Percentiles rank a stretch among this genome's conserved stretches.
These are phyloP conservation scores for Cercophora newfieldiana DNA, from an alignment of 495 filamentous ascomycete genomes.

Conservation along the genomic window DNA sequence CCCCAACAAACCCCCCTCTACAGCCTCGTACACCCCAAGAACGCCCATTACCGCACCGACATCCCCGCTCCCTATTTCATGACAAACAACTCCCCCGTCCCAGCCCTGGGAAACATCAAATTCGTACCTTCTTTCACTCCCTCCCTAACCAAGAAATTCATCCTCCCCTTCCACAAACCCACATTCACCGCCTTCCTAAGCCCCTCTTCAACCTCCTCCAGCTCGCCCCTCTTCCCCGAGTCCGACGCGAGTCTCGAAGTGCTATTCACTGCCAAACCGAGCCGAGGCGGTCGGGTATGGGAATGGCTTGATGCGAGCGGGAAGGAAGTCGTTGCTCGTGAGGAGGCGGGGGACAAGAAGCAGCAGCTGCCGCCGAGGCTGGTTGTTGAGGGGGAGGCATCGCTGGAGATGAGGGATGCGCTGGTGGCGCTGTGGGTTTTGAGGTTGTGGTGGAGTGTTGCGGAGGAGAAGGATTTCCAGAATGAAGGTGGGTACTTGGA, in stretches of 20 bases:
- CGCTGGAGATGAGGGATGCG: neutral
- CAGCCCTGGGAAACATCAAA: neutral
- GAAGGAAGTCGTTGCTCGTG: neutral
- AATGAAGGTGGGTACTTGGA: neutral
- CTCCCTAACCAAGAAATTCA: neutral
- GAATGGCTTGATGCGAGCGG: neutral
- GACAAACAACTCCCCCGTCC: neutral
- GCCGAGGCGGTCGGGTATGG: neutral
- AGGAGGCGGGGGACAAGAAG: neutral
- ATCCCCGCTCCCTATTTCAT: neutral
- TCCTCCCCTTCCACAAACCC: neutral
- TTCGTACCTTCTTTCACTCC: neutral
- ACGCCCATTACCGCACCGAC: neutral
- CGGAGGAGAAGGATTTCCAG: neutral
- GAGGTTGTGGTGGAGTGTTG: neutral
- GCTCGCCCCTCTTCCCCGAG: neutral
- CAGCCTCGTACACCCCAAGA: neutral
- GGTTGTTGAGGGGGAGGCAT: neutral
- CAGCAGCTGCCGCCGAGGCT: neutral
- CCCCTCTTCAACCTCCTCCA: neutral
- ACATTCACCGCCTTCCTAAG: neutral
- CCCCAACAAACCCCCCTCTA: neutral
- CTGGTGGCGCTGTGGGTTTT: neutral
- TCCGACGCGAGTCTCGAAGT: neutral
- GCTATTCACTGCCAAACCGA: neutral